Conservation (phyloP, 768 basidiomycete genomes). For the Mycena filopes region DNA sequence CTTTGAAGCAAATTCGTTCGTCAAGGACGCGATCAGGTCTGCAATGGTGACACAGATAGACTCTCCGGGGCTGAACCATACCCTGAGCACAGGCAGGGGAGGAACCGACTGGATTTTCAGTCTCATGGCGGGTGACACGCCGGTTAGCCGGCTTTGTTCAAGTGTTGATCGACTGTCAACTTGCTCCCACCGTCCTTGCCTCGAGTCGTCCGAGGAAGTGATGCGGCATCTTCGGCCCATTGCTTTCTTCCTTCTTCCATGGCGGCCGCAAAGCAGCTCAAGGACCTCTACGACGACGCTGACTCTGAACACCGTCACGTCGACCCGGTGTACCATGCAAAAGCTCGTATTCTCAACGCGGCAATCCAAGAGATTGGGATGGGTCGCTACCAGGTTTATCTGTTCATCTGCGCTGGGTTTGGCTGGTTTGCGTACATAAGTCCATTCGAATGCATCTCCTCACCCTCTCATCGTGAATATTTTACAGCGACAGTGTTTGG, state of each 20-base stretch:
- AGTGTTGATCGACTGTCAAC: no score
- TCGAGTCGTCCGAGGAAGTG: neutral
- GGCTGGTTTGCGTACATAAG: conserved; percentile 79
- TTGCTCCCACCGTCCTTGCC: no score
- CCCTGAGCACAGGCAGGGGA: conserved; percentile 61
- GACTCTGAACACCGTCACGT: conserved; percentile 65
- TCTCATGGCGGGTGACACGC: no score
- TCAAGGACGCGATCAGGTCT: conserved; percentile 53
- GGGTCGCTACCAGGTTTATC: conserved; percentile 74
- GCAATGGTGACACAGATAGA: conserved; percentile 41
- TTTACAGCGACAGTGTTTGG: conserved; percentile 74
- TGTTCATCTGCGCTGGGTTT: conserved; percentile 77
- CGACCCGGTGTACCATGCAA: conserved; percentile 69
- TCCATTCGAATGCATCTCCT: neutral
- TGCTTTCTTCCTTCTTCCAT: conserved; percentile 12
- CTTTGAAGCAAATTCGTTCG: conserved; percentile 38
- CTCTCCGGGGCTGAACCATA: conserved; percentile 60
- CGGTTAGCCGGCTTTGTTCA: no score
- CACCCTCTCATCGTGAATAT: neutral
- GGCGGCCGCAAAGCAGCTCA: conserved; percentile 7
- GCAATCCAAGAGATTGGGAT: conserved; percentile 76
- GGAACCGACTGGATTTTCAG: conserved; percentile 58
- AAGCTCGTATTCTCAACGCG: conserved; percentile 65
- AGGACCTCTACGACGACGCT: conserved; percentile 35
- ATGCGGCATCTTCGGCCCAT: neutral